Evolutionary conservation across 805 yeast genomes (phyloP), one percentile per base, ranked within the genome.

Genomic region (Teunomyces atbi): DNA sequence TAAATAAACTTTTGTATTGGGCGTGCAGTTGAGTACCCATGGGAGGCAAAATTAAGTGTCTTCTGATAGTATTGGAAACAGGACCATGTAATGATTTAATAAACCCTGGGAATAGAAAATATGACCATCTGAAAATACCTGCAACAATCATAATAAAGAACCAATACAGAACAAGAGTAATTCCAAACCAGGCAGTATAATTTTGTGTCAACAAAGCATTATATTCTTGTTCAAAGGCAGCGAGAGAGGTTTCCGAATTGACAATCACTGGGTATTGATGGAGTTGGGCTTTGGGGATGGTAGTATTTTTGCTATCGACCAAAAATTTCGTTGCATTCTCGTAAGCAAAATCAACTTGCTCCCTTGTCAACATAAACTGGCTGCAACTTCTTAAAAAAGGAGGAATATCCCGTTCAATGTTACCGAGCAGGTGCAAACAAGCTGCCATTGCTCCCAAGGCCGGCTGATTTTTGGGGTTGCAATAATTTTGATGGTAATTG

Each of bases 251-350:
- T 7, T 15, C n/a, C 8, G 28, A 36, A 36, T 36, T n/a, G 4
- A 32, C 28, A 7, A 21, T 23, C 12, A 41, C 19, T 12, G 44
- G 44, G 5, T 21, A 21, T 12, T 30, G 21, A 11, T 6, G 11
- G 10, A 19, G 15, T 6, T 18, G 26, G 3, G 21, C 1, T 10
- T 13, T 19, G 20, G 44, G 34, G n/a, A 41, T 19, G 19, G 44
- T 41, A 7, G 44, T 36, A 26, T 21, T 36, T n/a, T 36, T 13
- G 20, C 30, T 13, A 45, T 68, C 61, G 6, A 66, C 60, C 47
- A 73, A 56, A 47, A 64, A 66, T 2, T 59, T 40, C 5, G 78
- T 62, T 5, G 78, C 79, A 52, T 71, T 73, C 3, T 56, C 50
- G 47, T 69, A 76, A 5, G 72, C 60, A 2, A 53, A 60, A 6